These are phyloP conservation scores for Saccharomyces hybrid DNA, from an alignment of 1,139 yeast species.

Conservation along the genomic window DNA sequence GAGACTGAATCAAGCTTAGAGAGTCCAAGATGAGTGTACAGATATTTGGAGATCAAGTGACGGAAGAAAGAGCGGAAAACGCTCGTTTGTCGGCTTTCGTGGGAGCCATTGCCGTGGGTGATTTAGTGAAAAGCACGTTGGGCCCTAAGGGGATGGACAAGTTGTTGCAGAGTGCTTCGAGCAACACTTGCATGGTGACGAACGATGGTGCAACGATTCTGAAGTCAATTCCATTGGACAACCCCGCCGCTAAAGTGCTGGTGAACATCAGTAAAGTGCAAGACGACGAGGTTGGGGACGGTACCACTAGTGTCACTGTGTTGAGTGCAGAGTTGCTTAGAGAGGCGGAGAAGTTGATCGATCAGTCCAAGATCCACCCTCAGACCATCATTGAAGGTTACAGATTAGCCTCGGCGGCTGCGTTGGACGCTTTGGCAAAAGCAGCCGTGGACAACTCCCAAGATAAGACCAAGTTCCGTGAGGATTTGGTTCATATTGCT, in stretches of 20 bases:
- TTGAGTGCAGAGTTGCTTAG: slow-evolving; percentile 83
- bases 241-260: slow-evolving; percentile 96
- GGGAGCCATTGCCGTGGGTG: slow-evolving; percentile 98
- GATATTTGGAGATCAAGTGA: slow-evolving; percentile 94
- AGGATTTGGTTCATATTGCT: slow-evolving; percentile 79
- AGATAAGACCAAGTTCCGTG: slow-evolving; percentile 55
- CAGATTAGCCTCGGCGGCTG: slow-evolving; percentile 79
- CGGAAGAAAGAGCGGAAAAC: slow-evolving; percentile 95
- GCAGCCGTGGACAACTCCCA: slow-evolving; percentile 69
- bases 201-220: slow-evolving; percentile 98
- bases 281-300: slow-evolving; percentile 93
- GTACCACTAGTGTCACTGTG: slow-evolving; percentile 97
- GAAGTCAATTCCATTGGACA: slow-evolving; percentile 89
- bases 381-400: slow-evolving; percentile 96
- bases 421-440: slow-evolving; percentile 69
- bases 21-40: slow-evolving; percentile 44
- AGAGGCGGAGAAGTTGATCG: slow-evolving; percentile 91
- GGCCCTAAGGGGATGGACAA: slow-evolving; percentile 99
- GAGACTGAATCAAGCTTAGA: not conserved
- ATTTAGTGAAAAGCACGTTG: slow-evolving; percentile 85
- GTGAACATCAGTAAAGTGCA: slow-evolving; percentile 95
- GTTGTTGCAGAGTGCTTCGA: slow-evolving; percentile 76
- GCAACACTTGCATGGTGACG: slow-evolving; percentile 73
- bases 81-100: slow-evolving; percentile 96
- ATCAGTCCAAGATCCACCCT: slow-evolving; percentile 85